Conservation (phyloP, 139 green algal species). For the Volvox reticuliferus region DNA sequence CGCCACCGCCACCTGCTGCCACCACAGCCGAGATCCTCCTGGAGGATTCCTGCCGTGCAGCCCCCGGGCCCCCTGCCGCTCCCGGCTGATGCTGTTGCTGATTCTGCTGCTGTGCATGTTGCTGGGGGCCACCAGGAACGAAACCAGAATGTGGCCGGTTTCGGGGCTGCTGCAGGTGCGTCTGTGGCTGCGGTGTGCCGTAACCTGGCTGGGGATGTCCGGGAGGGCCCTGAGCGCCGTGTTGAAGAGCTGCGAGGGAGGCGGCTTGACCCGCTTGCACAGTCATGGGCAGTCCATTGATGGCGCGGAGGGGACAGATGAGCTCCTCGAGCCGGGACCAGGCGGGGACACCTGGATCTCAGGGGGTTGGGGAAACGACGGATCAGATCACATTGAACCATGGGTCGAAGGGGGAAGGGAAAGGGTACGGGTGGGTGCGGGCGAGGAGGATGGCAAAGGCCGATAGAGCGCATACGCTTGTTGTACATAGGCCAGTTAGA, state of each 20-base stretch:
- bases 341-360: background rate
- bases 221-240: too few relatives aligned
- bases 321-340: constrained; percentile 46
- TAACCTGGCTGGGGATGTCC: too few relatives aligned
- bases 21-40: too few relatives aligned
- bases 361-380: background rate
- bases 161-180: background rate
- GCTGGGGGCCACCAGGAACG: background rate
- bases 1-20: too few relatives aligned
- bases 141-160: background rate
- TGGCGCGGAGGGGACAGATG: constrained; percentile 47
- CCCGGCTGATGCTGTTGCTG: background rate
- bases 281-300: constrained; percentile 56
- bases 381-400: too few relatives aligned
- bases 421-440: too few relatives aligned
- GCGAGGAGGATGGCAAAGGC: too few relatives aligned
- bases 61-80: background rate
- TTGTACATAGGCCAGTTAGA: too few relatives aligned
- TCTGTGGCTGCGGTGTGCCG: background rate
- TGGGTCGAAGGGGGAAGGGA: background rate
- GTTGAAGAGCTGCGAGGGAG: constrained; percentile 24
- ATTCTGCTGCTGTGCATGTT: background rate
- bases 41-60: background rate
- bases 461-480: too few relatives aligned
- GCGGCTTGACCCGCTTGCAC: constrained; percentile 5